Conservation (phyloP, 73 alveolate species). For the Paraurostyla sp. region DNA sequence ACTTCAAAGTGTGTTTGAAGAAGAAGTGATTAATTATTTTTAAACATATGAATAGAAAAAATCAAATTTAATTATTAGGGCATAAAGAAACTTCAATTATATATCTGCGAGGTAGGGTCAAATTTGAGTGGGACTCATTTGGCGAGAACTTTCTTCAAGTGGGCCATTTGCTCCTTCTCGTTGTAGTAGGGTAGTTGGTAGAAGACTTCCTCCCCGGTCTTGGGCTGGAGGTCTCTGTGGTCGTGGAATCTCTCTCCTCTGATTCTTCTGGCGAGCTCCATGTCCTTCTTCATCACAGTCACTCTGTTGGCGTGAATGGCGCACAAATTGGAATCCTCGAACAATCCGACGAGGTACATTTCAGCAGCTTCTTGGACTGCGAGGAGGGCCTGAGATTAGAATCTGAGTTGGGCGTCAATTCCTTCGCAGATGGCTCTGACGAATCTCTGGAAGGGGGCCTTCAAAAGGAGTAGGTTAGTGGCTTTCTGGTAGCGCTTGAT, state of each 20-base stretch:
- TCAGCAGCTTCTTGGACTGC: constrained; percentile 85
- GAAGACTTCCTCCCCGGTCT: constrained; percentile 57
- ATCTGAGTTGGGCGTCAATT: constrained; percentile 58
- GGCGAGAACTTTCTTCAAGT: constrained; percentile 40
- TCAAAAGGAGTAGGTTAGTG: constrained; percentile 64
- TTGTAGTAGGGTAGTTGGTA: constrained; percentile 56
- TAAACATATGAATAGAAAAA: background rate
- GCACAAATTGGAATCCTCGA: constrained; percentile 89
- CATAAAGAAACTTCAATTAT: background rate
- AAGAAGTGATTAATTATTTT: background rate
- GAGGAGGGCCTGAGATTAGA: constrained; percentile 58
- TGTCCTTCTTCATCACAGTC: constrained; percentile 87
- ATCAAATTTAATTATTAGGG: background rate
- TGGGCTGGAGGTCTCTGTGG: constrained; percentile 58
- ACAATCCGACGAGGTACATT: constrained; percentile 81
- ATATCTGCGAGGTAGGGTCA: background rate
- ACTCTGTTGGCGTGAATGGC: constrained; percentile 93
- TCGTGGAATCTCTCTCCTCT: constrained; percentile 78
- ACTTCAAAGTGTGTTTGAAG: background rate
- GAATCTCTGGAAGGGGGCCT: constrained; percentile 80
- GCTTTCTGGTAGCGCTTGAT: constrained; percentile 82
- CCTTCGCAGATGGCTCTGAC: constrained; percentile 74
- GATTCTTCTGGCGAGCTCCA: constrained; percentile 89
- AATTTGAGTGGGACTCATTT: background rate
- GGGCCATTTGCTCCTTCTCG: constrained; percentile 59